These are phyloP conservation scores for Alternaria longipes DNA, from an alignment of 2,329 filamentous ascomycete species.

Conservation along the genomic window DNA sequence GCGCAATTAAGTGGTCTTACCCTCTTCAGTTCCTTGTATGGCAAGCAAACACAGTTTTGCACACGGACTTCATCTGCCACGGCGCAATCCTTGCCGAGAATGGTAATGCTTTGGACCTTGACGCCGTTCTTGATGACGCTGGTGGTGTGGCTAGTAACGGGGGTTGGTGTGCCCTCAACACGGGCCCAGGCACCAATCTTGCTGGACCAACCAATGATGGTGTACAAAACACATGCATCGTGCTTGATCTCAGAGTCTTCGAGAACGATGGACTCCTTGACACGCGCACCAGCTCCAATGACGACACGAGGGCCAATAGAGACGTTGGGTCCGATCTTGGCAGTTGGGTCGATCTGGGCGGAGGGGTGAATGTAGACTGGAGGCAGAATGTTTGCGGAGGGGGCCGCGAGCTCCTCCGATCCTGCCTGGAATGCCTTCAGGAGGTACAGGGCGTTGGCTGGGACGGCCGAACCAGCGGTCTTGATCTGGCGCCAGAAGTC, in stretches of 20 bases:
- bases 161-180: constrained; percentile 92
- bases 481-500: constrained; percentile 99
- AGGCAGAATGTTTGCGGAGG: constrained; percentile 86
- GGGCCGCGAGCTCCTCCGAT: constrained; percentile 81
- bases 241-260: constrained; percentile 97
- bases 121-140: constrained; percentile 97
- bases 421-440: constrained; percentile 89
- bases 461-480: constrained; percentile 95
- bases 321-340: constrained; percentile 96
- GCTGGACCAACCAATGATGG: constrained; percentile 97
- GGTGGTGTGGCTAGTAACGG: constrained; percentile 86
- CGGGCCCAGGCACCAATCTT: constrained; percentile 97
- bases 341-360: constrained; percentile 89
- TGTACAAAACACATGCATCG: constrained; percentile 93
- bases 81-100: constrained; percentile 92
- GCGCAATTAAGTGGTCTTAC: constrained; percentile 62
- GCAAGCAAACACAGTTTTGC: constrained; percentile 97
- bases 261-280: constrained; percentile 96
- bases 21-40: constrained; percentile 97
- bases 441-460: constrained; percentile 95
- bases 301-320: constrained; percentile 90
- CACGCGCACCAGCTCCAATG: constrained; percentile 84
- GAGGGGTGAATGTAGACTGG: constrained; percentile 96
- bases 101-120: constrained; percentile 98
- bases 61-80: constrained; percentile 95